Evolutionary conservation across 2,329 filamentous ascomycete species (phyloP), one percentile per base, ranked within the genome.

Genomic region (Myriosclerotinia curreyana): DNA sequence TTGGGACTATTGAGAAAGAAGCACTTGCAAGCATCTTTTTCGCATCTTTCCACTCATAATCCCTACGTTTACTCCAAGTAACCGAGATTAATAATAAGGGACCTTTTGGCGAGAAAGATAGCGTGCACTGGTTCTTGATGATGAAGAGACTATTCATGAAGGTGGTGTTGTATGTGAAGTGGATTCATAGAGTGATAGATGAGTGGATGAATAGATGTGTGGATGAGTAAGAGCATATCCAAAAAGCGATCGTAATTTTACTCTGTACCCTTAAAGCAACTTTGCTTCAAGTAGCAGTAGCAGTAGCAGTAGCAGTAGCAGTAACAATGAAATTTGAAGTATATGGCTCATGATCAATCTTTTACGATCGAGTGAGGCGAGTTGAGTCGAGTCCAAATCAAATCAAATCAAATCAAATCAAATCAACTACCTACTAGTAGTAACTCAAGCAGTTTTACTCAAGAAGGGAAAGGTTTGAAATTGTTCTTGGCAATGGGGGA

Each of bases 401-500:
- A 62, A 11, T 55, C 11, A 17, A 28, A 34, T 49, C 60, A 9
- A 46, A 28, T 56, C 46, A 25, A 62, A 11, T 55, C 11, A 17
- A 28, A 34, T 49, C 60, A n/a, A n/a, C n/a, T n/a, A n/a, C n/a
- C n/a, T n/a, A n/a, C n/a, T n/a, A n/a, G n/a, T n/a, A n/a, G n/a
- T n/a, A 42, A 65, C 58, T 60, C 38, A 50, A 63, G 46, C 40
- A 64, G 54, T 55, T 62, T 56, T 25, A 55, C 31, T 62, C 51
- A 51, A 62, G 53, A 51, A 62, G 53, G 34, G 14, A 42, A 17
- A 46, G 51, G 42, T 44, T 44, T 46, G 60, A 46, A 46, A 20
- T 42, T 31, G 11, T 20, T 40, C 60, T 62, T 62, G 60, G 50
- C 60, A 54, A 40, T 36, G 22, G 40, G 28, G 54, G 28, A 42